phyloP scores from a whole-genome alignment of 2,329 filamentous ascomycete species.

The Monosporascus sp. region DNA sequence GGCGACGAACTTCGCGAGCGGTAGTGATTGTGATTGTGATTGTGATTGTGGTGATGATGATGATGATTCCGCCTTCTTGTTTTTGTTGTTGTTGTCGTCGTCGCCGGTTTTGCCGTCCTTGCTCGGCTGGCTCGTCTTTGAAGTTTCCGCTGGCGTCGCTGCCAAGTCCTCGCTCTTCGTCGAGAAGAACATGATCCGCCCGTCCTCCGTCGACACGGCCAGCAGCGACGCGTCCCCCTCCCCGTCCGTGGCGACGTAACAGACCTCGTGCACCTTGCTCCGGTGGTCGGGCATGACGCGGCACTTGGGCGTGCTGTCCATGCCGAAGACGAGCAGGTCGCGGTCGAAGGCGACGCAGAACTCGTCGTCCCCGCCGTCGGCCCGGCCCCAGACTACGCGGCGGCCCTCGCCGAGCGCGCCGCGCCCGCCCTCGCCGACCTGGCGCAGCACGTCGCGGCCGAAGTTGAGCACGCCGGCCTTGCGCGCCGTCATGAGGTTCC shows the following conservation, averaged over 20 bases:
- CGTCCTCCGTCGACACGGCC: conserved; percentile 84
- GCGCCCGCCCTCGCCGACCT: conserved; percentile 71
- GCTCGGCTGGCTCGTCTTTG: too few species aligned
- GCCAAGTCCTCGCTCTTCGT: conserved; percentile 49
- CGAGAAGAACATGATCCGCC: conserved; percentile 77
- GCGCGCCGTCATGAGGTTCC: conserved; percentile 95
- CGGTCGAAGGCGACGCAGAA: conserved; percentile 88
- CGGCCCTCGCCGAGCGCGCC: conserved; percentile 77
- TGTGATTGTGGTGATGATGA: conserved; percentile 8
- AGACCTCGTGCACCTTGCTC: conserved; percentile 80
- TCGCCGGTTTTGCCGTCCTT: too few species aligned
- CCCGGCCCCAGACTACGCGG: conserved; percentile 72
- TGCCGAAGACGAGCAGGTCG: conserved; percentile 78
- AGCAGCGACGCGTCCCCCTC: conserved; percentile 52
- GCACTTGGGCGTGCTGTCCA: conserved; percentile 79
- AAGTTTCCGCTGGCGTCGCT: conserved; percentile 5
- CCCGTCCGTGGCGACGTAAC: conserved; percentile 57
- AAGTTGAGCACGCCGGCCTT: conserved; percentile 93
- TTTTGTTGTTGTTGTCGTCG: conserved; percentile 31
- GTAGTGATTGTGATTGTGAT: conserved; percentile 27
- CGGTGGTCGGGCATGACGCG: conserved; percentile 60
- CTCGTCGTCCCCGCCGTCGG: conserved; percentile 62
- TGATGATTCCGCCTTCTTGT: conserved; percentile 29
- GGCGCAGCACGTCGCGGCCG: conserved; percentile 62
- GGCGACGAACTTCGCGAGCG: conserved; percentile 63